Conservation (phyloP, 2,329 filamentous ascomycete genomes). For the Exophiala spinifera region DNA sequence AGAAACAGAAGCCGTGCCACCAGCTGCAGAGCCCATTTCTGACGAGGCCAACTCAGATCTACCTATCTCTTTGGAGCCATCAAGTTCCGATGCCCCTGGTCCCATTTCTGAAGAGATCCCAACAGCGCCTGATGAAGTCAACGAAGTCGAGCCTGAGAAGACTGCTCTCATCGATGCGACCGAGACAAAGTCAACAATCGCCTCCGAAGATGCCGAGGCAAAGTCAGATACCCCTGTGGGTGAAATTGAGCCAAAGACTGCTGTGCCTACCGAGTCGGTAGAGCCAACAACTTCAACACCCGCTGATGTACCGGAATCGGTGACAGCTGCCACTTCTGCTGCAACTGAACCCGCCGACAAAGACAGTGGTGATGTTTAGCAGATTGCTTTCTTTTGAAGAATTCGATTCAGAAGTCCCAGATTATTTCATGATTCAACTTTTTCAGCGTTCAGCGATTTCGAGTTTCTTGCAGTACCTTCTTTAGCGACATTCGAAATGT, state of each 20-base stretch:
- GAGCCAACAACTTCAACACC: not conserved
- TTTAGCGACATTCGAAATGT: not conserved
- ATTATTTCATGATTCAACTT: not conserved
- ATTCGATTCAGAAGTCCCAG: not conserved
- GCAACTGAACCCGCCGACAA: not conserved
- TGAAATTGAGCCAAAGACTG: not conserved
- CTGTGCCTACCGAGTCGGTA: not conserved
- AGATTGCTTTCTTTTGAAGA: not conserved
- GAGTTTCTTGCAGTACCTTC: not conserved
- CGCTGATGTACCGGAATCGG: not conserved
- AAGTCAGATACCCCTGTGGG: not conserved
- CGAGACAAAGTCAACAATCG: no score
- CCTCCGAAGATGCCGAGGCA: not conserved
- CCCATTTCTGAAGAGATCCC: no score
- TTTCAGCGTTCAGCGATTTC: not conserved
- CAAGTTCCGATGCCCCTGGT: no score
- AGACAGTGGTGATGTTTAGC: not conserved
- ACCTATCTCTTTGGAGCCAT: not conserved
- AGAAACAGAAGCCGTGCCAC: not conserved
- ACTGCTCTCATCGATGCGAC: no score
- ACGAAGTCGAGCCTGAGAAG: no score
- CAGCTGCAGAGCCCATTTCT: constrained; percentile 5
- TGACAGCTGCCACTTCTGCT: not conserved
- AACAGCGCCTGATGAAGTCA: no score
- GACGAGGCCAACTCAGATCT: constrained; percentile 3